Base-by-base conservation (phyloP, 1,284 basidiomycete genomes). In the Cystobasidiaceae sp. region DNA sequence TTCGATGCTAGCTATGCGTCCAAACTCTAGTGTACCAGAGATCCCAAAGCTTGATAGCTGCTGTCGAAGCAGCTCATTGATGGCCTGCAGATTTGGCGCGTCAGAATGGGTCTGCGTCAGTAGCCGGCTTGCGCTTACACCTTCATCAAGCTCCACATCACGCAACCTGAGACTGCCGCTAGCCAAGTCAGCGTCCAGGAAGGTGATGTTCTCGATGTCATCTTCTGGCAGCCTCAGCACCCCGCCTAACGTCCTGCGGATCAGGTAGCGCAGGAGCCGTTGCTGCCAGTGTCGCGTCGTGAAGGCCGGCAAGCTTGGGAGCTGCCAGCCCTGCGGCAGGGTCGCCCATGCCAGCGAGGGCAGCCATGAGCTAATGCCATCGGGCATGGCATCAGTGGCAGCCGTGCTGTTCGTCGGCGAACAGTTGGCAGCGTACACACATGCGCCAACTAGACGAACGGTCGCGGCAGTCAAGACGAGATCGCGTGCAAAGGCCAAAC, bases 201-300 rank as follows among this genome's bases (percentile, higher is more conserved):
- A 50, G 13, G 61, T 64, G 37, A 30, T 44, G 32, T 56, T 21
- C 27, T 64, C 61, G 17, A 64, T 55, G 44, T 44, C 48, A 15
- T 64, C 61, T 37, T 64, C 61, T 3, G 61, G 61, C 8, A 64
- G 52, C 21, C 15, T 30, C 15, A 64, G 23, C 28, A 56, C 39
- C n/a, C 61, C 61, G 7, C 34, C 43, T 3, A 64, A 44, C 9
- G 61, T 44, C 15, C 61, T 39, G 30, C 50, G 39, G 61, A 64
- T 56, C 25, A 64, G 28, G 44, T 56, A 56, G 41, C 39, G 51
- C 45, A 64, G 32, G 39, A 64, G 52, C 11, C 52, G 51, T 27
- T 52, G 61, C 51, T 64, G 61, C 61, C 61, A 64, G 27, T 64
- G 50, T 21, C 61, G 61, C 11, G 51, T 62, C 19, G 34, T 62